These are phyloP conservation scores for Phytophthora crassamura DNA, from an alignment of 352 stramenopile species.

Conservation along the genomic window DNA sequence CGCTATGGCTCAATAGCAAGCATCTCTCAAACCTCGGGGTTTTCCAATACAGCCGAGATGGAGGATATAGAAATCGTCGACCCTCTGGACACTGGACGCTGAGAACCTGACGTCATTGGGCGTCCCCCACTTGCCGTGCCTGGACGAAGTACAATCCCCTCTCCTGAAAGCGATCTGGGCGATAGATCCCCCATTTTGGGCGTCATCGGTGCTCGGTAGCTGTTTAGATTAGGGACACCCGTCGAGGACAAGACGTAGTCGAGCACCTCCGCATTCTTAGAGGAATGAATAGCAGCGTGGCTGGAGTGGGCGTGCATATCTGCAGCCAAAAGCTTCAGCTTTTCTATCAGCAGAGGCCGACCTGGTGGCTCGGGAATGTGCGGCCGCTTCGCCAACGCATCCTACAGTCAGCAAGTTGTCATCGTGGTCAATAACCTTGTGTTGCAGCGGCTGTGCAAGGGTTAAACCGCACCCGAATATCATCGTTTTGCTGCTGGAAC, in stretches of 20 bases:
- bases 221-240: constrained; percentile 19
- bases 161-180: constrained; percentile 16
- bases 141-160: constrained; percentile 48
- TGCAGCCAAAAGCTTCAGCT: constrained; percentile 68
- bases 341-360: constrained; percentile 70
- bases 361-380: constrained; percentile 69
- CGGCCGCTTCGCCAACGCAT: constrained; percentile 57
- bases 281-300: constrained; percentile 28
- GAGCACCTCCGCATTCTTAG: constrained; percentile 63
- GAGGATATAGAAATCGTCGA: constrained; percentile 72
- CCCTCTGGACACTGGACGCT: constrained; percentile 64
- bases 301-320: constrained; percentile 46
- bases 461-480: constrained; percentile 56
- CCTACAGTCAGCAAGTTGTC: constrained; percentile 33
- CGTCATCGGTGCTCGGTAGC: constrained; percentile 37
- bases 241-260: constrained; percentile 59
- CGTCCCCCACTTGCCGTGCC: constrained; percentile 46
- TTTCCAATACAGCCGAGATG: constrained; percentile 67
- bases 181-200: constrained; percentile 53
- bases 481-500: constrained; percentile 83
- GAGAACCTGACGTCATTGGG: constrained; percentile 51
- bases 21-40: constrained; percentile 43
- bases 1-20: not conserved
- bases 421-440: not conserved
- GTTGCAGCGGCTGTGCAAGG: not conserved